phyloP scores from a whole-genome alignment of 352 stramenopile genomes.

The Aphanomyces stellatus region DNA sequence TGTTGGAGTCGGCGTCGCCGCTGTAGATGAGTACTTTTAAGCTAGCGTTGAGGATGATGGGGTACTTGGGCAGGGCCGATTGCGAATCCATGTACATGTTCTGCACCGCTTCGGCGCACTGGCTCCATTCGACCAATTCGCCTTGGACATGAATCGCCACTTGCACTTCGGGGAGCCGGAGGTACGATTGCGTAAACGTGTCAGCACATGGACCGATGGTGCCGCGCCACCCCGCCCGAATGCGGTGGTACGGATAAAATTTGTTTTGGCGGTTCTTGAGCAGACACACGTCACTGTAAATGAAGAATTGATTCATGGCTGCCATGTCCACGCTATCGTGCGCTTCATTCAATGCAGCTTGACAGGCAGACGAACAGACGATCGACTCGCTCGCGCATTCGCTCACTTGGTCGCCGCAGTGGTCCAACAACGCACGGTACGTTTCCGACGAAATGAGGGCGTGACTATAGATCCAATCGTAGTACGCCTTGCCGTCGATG shows the following conservation, averaged over 20 bases:
- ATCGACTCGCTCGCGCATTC: slow-evolving; percentile 48
- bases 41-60: slow-evolving; percentile 34
- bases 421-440: slow-evolving; percentile 43
- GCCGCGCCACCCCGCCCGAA: slow-evolving; percentile 31
- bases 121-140: slow-evolving; percentile 32
- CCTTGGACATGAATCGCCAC: slow-evolving; percentile 44
- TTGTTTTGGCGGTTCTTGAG: slow-evolving; percentile 40
- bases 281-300: slow-evolving; percentile 61
- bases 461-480: slow-evolving; percentile 52
- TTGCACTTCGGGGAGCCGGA: slow-evolving; percentile 49
- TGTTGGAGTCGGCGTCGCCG: slow-evolving; percentile 55
- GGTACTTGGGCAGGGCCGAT: slow-evolving; percentile 56
- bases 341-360: slow-evolving; percentile 33
- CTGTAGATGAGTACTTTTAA: slow-evolving; percentile 57
- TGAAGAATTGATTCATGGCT: slow-evolving; percentile 63
- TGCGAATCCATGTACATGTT: slow-evolving; percentile 31
- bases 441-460: slow-evolving; percentile 55
- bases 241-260: slow-evolving; percentile 27
- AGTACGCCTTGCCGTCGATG: slow-evolving; percentile 27
- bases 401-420: slow-evolving; percentile 41
- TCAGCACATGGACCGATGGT: slow-evolving; percentile 29
- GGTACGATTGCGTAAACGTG: slow-evolving; percentile 34
- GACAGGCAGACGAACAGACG: slow-evolving; percentile 36
- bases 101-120: slow-evolving; percentile 45
- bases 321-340: slow-evolving; percentile 33